Conservation (phyloP, 2,329 filamentous ascomycete species). For the Venturia asperata region DNA sequence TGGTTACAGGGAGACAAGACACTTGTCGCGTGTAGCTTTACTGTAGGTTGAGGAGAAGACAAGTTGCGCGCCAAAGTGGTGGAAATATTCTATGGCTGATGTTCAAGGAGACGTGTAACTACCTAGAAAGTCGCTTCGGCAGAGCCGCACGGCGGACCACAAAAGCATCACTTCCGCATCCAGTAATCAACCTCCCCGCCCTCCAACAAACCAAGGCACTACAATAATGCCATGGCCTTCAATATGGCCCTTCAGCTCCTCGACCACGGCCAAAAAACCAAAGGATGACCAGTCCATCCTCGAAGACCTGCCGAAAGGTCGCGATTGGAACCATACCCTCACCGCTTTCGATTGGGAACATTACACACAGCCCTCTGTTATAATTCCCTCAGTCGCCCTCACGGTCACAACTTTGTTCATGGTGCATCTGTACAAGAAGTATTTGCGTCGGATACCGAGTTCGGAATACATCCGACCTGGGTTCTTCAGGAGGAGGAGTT, state of each 20-base stretch:
- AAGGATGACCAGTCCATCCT: conserved; percentile 9
- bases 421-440: conserved; percentile 57
- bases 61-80: background rate
- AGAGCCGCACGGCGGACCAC: background rate
- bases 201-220: background rate
- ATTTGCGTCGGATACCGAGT: conserved; percentile 76
- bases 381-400: conserved; percentile 48
- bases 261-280: background rate
- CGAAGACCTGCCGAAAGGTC: conserved; percentile 9
- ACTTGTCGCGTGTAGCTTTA: background rate
- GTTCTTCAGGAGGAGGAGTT: conserved; percentile 65
- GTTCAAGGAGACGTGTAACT: conserved; percentile 5
- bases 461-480: conserved; percentile 65
- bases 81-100: background rate
- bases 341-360: conserved; percentile 40
- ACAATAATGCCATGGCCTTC: conserved; percentile 20
- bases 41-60: background rate
- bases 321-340: conserved; percentile 15
- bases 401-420: conserved; percentile 50
- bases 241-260: conserved; percentile 15
- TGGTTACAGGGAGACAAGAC: background rate
- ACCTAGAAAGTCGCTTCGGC: background rate
- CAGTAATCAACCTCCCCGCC: background rate
- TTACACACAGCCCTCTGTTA: conserved; percentile 48
- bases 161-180: conserved; percentile 8